Percentiles rank a stretch among this genome's conserved stretches.
Evolutionary conservation across 148 eudicot species (phyloP).

Genomic region (Chenopodium album): DNA sequence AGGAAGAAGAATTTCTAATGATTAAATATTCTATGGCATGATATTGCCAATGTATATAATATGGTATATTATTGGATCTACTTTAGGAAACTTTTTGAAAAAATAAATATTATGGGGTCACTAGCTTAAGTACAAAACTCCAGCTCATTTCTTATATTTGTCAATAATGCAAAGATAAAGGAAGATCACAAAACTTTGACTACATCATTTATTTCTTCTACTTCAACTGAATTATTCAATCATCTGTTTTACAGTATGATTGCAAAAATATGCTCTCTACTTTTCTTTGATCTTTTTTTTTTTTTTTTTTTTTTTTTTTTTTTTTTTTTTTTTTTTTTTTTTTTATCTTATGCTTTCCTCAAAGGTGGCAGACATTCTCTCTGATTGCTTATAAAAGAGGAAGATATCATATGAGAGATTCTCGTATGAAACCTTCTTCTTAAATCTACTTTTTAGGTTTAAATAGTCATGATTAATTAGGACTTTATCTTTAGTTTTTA

Average conservation of each 20-base stretch:
- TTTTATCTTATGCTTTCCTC: slow-evolving; percentile 16
- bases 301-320: not conserved
- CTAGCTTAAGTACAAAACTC: slow-evolving; percentile 15
- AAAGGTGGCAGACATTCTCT: slow-evolving; percentile 28
- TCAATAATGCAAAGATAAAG: slow-evolving; percentile 22
- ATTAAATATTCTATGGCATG: slow-evolving; percentile 27
- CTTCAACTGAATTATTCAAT: slow-evolving; percentile 10
- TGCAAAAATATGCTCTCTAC: slow-evolving; percentile 18
- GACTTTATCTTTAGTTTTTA: not conserved
- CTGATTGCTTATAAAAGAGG: slow-evolving; percentile 11
- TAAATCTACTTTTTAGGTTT: not conserved
- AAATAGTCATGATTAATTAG: slow-evolving; percentile 9
- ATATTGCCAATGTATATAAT: slow-evolving; percentile 26
- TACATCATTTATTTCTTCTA: slow-evolving; percentile 6
- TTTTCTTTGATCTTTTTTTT: not conserved
- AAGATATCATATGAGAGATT: not conserved
- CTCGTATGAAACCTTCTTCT: not conserved
- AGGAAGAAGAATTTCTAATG: slow-evolving; percentile 29
- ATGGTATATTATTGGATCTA: slow-evolving; percentile 23
- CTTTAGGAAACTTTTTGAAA: slow-evolving; percentile 21
- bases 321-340: not conserved
- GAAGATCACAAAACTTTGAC: slow-evolving; percentile 20
- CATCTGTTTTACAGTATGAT: slow-evolving; percentile 29
- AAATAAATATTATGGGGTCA: not conserved
- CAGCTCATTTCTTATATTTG: slow-evolving; percentile 9